Evolutionary conservation across 2,329 filamentous ascomycete species (phyloP).

Genomic region (Scedosporium dehoogii): DNA sequence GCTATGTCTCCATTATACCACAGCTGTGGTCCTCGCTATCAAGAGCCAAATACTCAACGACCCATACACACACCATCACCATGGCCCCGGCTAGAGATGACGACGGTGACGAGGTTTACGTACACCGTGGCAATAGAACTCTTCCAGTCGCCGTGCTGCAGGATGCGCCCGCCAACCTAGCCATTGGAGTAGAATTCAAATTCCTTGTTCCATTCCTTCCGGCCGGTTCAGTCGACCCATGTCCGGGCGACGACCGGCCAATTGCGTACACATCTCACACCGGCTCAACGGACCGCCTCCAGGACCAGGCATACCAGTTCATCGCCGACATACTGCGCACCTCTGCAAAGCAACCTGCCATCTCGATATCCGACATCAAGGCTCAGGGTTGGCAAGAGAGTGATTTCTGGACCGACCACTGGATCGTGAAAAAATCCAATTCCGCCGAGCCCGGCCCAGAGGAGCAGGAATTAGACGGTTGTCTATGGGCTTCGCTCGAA

Average conservation of each 20-base stretch:
- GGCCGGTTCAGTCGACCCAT: not conserved
- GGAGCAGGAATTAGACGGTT: constrained; percentile 15
- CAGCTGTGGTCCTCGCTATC: not conserved
- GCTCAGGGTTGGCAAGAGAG: constrained; percentile 14
- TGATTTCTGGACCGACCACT: constrained; percentile 24
- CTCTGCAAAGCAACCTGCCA: constrained; percentile 15
- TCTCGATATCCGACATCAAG: constrained; percentile 18
- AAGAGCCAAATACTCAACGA: not conserved
- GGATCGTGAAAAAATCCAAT: constrained; percentile 30
- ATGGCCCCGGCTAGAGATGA: not conserved
- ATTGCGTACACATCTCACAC: not conserved
- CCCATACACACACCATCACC: not conserved
- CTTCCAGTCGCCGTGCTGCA: not conserved
- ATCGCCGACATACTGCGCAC: constrained; percentile 16
- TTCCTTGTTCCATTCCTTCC: constrained; percentile 18
- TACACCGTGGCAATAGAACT: not conserved
- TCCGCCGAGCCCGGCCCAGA: constrained; percentile 22
- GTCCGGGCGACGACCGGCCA: constrained; percentile 9
- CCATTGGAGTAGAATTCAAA: constrained; percentile 22
- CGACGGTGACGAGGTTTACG: not conserved
- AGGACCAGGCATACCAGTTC: constrained; percentile 13
- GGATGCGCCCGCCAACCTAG: constrained; percentile 1
- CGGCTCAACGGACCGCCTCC: constrained; percentile 6
- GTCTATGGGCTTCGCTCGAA: constrained; percentile 24
- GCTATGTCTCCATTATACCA: not conserved